Conservation (phyloP, 352 stramenopile species). For the Phytophthora tubulina region DNA sequence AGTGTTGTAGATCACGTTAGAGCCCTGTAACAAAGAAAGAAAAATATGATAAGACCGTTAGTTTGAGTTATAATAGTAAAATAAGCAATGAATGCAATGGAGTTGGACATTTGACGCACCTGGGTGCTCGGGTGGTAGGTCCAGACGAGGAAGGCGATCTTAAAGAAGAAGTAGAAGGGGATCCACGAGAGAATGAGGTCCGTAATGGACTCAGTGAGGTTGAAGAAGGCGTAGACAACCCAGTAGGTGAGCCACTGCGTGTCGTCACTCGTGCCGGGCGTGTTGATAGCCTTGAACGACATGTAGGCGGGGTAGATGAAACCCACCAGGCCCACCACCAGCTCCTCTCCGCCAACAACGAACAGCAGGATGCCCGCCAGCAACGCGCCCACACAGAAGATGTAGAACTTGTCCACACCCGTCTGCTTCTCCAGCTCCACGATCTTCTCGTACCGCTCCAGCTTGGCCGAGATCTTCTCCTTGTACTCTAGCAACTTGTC, state of each 20-base stretch:
- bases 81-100: neutral
- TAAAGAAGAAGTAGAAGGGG: slow-evolving; percentile 91
- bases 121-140: slow-evolving; percentile 82
- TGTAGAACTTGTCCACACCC: slow-evolving; percentile 91
- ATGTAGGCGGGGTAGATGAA: slow-evolving; percentile 92
- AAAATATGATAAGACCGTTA: slow-evolving; percentile 15
- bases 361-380: slow-evolving; percentile 78
- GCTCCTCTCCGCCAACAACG: slow-evolving; percentile 77
- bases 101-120: slow-evolving; percentile 27
- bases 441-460: slow-evolving; percentile 88
- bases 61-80: slow-evolving; percentile 8
- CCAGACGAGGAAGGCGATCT: slow-evolving; percentile 90
- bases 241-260: slow-evolving; percentile 93
- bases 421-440: slow-evolving; percentile 88
- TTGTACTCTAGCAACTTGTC: slow-evolving; percentile 89
- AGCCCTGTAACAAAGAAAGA: slow-evolving; percentile 53
- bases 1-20: slow-evolving; percentile 86
- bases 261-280: slow-evolving; percentile 73
- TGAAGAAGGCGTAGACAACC: slow-evolving; percentile 98
- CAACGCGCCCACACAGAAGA: slow-evolving; percentile 63
- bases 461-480: slow-evolving; percentile 80
- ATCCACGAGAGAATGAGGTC: slow-evolving; percentile 87
- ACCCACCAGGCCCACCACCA: slow-evolving; percentile 85
- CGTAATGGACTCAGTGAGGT: slow-evolving; percentile 93
- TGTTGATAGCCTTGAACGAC: slow-evolving; percentile 92